A percentile compares a stretch with the other conserved stretches of the same genome.
Evolutionary conservation across 805 yeast genomes (phyloP).

Genomic region (Saccharomycopsis synnaedendra): DNA sequence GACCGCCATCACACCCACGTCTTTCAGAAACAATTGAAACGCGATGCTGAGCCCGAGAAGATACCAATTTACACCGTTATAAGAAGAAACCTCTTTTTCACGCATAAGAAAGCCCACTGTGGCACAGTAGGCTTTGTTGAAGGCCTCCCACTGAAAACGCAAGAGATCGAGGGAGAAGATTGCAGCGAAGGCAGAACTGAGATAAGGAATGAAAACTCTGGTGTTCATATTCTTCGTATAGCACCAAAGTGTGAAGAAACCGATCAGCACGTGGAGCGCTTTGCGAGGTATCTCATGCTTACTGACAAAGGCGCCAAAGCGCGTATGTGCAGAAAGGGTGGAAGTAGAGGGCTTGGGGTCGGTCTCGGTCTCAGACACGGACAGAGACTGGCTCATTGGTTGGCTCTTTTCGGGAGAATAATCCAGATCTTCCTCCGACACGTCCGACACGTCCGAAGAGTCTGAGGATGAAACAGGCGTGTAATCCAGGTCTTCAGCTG

Average conservation of each 20-base stretch:
- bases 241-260: slow-evolving; percentile 63
- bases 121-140: slow-evolving; percentile 58
- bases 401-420: slow-evolving; percentile 12
- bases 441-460: slow-evolving; percentile 3
- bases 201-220: slow-evolving; percentile 45
- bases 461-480: not conserved
- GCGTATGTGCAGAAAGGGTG: slow-evolving; percentile 27
- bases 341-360: not conserved
- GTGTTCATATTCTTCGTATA: slow-evolving; percentile 54
- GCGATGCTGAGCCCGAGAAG: slow-evolving; percentile 67
- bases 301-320: slow-evolving; percentile 43
- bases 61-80: slow-evolving; percentile 86
- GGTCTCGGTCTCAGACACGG: not conserved
- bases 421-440: slow-evolving; percentile 15
- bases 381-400: slow-evolving; percentile 5
- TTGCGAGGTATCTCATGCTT: slow-evolving; percentile 89
- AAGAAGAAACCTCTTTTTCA: slow-evolving; percentile 57
- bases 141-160: slow-evolving; percentile 47
- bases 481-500: not conserved
- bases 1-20: slow-evolving; percentile 65
- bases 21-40: slow-evolving; percentile 63
- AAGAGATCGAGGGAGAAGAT: slow-evolving; percentile 56
- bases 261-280: slow-evolving; percentile 79
- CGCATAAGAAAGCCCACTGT: slow-evolving; percentile 77
- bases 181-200: slow-evolving; percentile 40